Percentiles rank a stretch among this genome's conserved stretches.
Conservation (phyloP, 306 rosid species). For the Pueraria montana region DNA sequence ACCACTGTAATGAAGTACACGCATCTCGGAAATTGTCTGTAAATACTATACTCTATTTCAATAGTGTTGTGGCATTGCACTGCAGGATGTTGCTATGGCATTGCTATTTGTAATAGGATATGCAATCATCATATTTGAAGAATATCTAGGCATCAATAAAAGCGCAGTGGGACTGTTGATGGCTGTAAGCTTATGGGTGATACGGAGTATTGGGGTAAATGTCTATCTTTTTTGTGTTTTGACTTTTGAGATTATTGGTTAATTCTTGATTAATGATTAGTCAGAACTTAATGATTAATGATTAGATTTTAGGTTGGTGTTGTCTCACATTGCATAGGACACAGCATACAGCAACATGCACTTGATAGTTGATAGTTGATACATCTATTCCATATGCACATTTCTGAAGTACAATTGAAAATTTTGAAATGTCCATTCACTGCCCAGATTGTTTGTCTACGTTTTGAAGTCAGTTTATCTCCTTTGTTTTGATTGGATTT, state of each 20-base stretch:
- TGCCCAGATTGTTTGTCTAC: background rate
- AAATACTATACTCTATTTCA: background rate
- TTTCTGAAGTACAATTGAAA: constrained; percentile 3
- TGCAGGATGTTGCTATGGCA: constrained; percentile 91
- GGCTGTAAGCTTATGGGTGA: constrained; percentile 94
- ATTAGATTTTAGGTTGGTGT: constrained; percentile 14
- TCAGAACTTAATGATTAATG: background rate
- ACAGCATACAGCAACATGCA: constrained; percentile 7
- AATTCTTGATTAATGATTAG: constrained; percentile 41
- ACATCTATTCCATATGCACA: constrained; percentile 6
- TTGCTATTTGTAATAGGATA: constrained; percentile 90
- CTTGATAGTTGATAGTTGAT: too few relatives aligned
- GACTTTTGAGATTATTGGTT: constrained; percentile 23
- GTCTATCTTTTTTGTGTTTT: constrained; percentile 28
- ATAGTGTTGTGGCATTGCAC: constrained; percentile 16
- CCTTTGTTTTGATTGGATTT: constrained; percentile 14
- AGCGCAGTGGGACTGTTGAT: constrained; percentile 91
- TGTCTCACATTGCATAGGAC: constrained; percentile 23
- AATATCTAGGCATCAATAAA: constrained; percentile 87
- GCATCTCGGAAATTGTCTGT: constrained; percentile 21
- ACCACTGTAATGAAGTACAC: constrained; percentile 1
- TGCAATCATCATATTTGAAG: constrained; percentile 92
- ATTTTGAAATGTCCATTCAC: constrained; percentile 14
- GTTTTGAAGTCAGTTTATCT: constrained; percentile 23
- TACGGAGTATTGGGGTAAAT: constrained; percentile 89